These are phyloP conservation scores for Casuarina equisetifolia DNA, from an alignment of 306 rosid genomes.

Conservation along the genomic window DNA sequence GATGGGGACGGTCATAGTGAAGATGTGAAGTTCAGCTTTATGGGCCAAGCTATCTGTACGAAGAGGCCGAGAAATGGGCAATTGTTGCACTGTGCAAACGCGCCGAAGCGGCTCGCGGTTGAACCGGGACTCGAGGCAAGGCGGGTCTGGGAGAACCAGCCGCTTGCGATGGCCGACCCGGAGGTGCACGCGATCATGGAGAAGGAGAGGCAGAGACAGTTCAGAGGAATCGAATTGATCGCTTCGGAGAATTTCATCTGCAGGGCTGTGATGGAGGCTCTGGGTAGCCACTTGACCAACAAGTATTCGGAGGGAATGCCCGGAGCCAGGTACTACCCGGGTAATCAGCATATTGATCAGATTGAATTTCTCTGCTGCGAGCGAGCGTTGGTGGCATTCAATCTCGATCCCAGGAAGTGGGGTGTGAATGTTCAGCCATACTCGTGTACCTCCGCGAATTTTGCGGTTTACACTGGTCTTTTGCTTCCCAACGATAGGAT, in stretches of 20 bases:
- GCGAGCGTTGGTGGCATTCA: conserved; percentile 70
- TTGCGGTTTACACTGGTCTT: conserved; percentile 79
- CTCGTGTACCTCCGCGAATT: conserved; percentile 80
- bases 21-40: conserved; percentile 56
- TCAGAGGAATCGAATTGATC: conserved; percentile 69
- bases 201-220: conserved; percentile 71
- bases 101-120: conserved; percentile 44
- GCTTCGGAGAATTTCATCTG: conserved; percentile 90
- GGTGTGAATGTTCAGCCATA: conserved; percentile 95
- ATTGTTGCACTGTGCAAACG: conserved; percentile 11
- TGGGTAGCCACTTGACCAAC: conserved; percentile 83
- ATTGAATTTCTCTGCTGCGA: conserved; percentile 73
- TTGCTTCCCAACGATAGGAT: conserved; percentile 72
- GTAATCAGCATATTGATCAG: conserved; percentile 73
- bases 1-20: conserved; percentile 35
- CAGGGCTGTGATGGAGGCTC: conserved; percentile 84
- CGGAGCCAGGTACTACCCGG: conserved; percentile 69
- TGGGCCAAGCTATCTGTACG: conserved; percentile 50
- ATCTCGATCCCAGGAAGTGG: conserved; percentile 66
- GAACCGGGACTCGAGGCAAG: conserved; percentile 43
- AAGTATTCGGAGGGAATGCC: conserved; percentile 89
- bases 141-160: conserved; percentile 70
- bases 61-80: conserved; percentile 54
- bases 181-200: conserved; percentile 66
- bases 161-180: conserved; percentile 65